Percentiles rank a stretch among this genome's conserved stretches.
These are phyloP conservation scores for Serendipita vermifera DNA, from an alignment of 768 basidiomycete species.

Conservation along the genomic window DNA sequence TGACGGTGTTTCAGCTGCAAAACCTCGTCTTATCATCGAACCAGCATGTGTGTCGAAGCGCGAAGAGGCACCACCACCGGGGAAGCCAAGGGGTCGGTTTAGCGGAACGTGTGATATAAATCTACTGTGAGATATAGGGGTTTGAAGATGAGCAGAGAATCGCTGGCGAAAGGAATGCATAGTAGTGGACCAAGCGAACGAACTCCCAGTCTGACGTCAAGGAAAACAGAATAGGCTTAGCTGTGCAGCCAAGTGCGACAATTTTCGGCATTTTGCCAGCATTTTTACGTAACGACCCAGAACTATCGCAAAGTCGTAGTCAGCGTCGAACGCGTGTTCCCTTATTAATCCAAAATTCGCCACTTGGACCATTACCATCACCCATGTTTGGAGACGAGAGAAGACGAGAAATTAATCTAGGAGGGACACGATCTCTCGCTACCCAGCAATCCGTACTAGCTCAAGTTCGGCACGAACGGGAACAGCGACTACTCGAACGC, in stretches of 20 bases:
- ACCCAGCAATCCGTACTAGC: slow-evolving; percentile 46
- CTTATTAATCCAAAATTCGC: too few relatives aligned
- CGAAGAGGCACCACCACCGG: too few relatives aligned
- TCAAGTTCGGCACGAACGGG: slow-evolving; percentile 46
- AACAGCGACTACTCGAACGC: slow-evolving; percentile 43
- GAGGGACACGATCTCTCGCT: slow-evolving; percentile 42
- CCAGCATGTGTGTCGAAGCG: too few relatives aligned
- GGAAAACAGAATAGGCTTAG: neutral
- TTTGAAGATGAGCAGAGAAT: neutral
- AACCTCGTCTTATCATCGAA: neutral
- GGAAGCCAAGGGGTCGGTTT: too few relatives aligned
- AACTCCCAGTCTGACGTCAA: neutral
- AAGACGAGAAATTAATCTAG: slow-evolving; percentile 47
- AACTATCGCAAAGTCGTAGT: too few relatives aligned
- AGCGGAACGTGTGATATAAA: too few relatives aligned
- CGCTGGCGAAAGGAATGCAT: neutral
- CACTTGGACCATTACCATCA: too few relatives aligned
- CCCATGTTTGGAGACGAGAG: slow-evolving; percentile 13
- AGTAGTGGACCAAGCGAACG: neutral
- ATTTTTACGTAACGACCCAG: too few relatives aligned
- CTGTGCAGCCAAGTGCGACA: too few relatives aligned
- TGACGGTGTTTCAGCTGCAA: neutral
- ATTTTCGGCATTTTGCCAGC: too few relatives aligned
- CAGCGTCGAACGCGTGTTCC: too few relatives aligned
- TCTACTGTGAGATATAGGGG: too few relatives aligned